Percentiles rank a stretch among this genome's conserved stretches.
Evolutionary conservation across 75 land plant species (phyloP).

Genomic region (Selaginella moellendorffii): DNA sequence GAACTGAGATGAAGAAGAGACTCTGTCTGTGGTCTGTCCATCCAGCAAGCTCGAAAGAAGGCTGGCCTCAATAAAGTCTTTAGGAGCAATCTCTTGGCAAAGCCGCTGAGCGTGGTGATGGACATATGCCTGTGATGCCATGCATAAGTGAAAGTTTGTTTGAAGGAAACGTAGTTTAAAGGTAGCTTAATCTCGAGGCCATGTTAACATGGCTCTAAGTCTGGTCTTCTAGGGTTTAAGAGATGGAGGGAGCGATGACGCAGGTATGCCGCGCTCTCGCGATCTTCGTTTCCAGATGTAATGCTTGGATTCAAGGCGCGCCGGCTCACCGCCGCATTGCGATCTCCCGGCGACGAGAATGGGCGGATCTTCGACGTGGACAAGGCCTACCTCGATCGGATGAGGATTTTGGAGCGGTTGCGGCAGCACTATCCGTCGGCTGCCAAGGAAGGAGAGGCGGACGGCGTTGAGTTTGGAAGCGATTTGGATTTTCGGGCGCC

Average conservation of each 20-base stretch:
- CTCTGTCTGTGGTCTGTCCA: too few relatives aligned
- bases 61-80: too few relatives aligned
- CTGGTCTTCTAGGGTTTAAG: too few relatives aligned
- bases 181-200: too few relatives aligned
- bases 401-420: slow-evolving; percentile 34
- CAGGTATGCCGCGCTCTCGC: not conserved
- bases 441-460: not conserved
- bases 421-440: not conserved
- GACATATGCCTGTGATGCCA: too few relatives aligned
- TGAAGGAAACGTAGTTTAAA: too few relatives aligned
- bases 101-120: too few relatives aligned
- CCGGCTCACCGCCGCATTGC: slow-evolving; percentile 49
- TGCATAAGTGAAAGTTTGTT: too few relatives aligned
- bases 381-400: slow-evolving; percentile 59
- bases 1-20: too few relatives aligned
- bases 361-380: slow-evolving; percentile 36
- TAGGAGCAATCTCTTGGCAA: too few relatives aligned
- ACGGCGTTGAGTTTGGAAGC: slow-evolving; percentile 55
- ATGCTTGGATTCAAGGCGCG: slow-evolving; percentile 26
- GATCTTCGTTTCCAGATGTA: not conserved
- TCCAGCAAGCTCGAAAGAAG: too few relatives aligned
- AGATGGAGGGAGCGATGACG: not conserved
- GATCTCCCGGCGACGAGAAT: slow-evolving; percentile 24
- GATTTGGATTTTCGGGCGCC: slow-evolving; percentile 47
- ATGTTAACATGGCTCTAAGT: too few relatives aligned